Evolutionary conservation across 1,284 basidiomycete genomes (phyloP).

Genomic region (Tilletia caries): DNA sequence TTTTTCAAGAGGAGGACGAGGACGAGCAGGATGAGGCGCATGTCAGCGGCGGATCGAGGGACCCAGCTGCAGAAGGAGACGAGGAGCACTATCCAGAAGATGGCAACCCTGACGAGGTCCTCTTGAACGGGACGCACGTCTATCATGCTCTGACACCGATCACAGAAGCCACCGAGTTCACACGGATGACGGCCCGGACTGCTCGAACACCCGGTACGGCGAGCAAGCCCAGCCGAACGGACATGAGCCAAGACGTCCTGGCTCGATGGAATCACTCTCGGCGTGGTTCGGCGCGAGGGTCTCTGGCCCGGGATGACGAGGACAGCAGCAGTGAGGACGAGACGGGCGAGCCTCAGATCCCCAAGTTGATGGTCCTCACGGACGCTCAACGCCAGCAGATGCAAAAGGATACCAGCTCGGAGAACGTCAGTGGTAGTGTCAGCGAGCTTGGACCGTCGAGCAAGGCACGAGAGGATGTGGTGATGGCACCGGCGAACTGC

Average conservation of each 20-base stretch:
- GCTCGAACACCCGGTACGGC: slow-evolving; percentile 33
- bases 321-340: slow-evolving; percentile 24
- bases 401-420: not conserved
- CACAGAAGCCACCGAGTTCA: slow-evolving; percentile 43
- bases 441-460: not conserved
- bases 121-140: slow-evolving; percentile 18
- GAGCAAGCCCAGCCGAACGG: slow-evolving; percentile 20
- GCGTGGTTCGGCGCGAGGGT: slow-evolving; percentile 2
- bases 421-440: not conserved
- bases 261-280: slow-evolving; percentile 1
- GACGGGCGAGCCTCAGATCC: slow-evolving; percentile 16
- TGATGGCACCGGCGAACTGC: not conserved
- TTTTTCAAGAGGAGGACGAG: slow-evolving; percentile 33
- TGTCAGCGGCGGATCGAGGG: slow-evolving; percentile 16
- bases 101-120: not conserved
- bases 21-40: slow-evolving; percentile 33
- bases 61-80: slow-evolving; percentile 17
- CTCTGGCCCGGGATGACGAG: slow-evolving; percentile 9
- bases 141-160: slow-evolving; percentile 41
- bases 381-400: slow-evolving; percentile 8
- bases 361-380: slow-evolving; percentile 15
- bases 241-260: not conserved
- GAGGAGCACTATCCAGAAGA: not conserved
- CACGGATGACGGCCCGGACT: slow-evolving; percentile 31
- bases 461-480: not conserved